phyloP scores from a whole-genome alignment of 257 asterid genomes.

The Cynanchum wilfordii region DNA sequence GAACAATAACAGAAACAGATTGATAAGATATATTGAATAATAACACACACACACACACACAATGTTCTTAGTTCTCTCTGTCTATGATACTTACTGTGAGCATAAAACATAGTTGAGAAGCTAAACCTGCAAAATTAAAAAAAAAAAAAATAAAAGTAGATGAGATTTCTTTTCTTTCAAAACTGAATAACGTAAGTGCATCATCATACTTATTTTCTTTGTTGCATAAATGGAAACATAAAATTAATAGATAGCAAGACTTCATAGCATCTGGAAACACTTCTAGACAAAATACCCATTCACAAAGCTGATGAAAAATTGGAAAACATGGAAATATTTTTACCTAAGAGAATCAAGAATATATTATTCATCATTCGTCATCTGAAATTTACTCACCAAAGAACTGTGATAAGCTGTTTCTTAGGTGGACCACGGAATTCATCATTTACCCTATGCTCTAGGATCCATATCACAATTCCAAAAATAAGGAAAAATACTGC shows the following conservation, averaged over 20 bases:
- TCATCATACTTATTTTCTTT: background rate
- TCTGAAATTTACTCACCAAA: slow-evolving; percentile 46
- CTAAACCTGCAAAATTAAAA: slow-evolving; percentile 64
- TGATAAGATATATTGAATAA: background rate
- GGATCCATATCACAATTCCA: slow-evolving; percentile 67
- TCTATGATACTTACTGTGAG: slow-evolving; percentile 56
- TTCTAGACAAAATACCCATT: background rate
- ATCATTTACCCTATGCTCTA: slow-evolving; percentile 74
- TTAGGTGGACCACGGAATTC: slow-evolving; percentile 82
- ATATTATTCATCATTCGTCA: background rate
- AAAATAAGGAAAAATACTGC: slow-evolving; percentile 51
- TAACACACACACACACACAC: no score
- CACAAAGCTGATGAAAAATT: background rate
- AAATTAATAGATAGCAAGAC: background rate
- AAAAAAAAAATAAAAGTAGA: slow-evolving; percentile 10
- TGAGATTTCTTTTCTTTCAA: slow-evolving; percentile 2
- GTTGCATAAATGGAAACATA: background rate
- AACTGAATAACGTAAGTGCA: background rate
- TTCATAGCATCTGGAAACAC: background rate
- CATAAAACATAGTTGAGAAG: slow-evolving; percentile 71
- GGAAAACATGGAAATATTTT: background rate
- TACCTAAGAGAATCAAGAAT: background rate
- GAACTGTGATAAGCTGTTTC: slow-evolving; percentile 58
- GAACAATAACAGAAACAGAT: slow-evolving; percentile 19
- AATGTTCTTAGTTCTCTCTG: background rate